phyloP scores from a whole-genome alignment of 2,329 filamentous ascomycete species.

The Phyllosticta citribraziliensis region DNA sequence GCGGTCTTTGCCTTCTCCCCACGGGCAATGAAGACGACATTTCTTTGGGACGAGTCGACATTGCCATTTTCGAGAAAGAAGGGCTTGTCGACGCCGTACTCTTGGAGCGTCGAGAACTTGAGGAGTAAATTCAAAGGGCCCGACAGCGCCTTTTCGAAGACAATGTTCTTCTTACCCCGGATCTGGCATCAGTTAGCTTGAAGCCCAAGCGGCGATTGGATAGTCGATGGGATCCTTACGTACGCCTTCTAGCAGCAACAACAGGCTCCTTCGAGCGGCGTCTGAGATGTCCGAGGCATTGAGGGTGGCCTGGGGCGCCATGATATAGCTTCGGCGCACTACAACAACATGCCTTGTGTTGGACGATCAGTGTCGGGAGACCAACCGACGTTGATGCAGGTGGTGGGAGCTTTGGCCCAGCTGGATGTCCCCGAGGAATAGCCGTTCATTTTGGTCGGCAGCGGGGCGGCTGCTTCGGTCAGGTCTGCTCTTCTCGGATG shows the following conservation, averaged over 20 bases:
- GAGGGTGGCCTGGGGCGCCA: constrained; percentile 62
- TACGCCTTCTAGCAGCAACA: constrained; percentile 90
- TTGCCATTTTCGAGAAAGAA: constrained; percentile 96
- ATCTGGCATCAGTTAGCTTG: constrained; percentile 48
- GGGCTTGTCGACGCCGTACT: constrained; percentile 96
- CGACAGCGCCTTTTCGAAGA: constrained; percentile 83
- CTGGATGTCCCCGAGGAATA: not conserved
- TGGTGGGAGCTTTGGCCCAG: not conserved
- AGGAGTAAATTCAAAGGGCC: constrained; percentile 84
- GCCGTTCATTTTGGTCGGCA: not conserved
- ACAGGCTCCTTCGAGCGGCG: constrained; percentile 77
- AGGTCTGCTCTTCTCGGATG: not conserved
- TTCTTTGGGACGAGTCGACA: constrained; percentile 86
- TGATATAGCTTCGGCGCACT: constrained; percentile 27
- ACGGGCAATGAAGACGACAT: constrained; percentile 86
- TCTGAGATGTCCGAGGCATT: constrained; percentile 67
- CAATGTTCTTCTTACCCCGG: constrained; percentile 95
- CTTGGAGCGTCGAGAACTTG: constrained; percentile 89
- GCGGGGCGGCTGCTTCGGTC: not conserved
- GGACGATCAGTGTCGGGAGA: not conserved
- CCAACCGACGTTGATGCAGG: not conserved
- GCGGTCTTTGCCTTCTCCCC: constrained; percentile 82
- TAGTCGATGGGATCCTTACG: constrained; percentile 41
- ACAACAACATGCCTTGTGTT: constrained; percentile 1
- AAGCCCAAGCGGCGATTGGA: not conserved